These are phyloP conservation scores for Dipteronia sinensis DNA, from an alignment of 345 rosid species.

Conservation along the genomic window DNA sequence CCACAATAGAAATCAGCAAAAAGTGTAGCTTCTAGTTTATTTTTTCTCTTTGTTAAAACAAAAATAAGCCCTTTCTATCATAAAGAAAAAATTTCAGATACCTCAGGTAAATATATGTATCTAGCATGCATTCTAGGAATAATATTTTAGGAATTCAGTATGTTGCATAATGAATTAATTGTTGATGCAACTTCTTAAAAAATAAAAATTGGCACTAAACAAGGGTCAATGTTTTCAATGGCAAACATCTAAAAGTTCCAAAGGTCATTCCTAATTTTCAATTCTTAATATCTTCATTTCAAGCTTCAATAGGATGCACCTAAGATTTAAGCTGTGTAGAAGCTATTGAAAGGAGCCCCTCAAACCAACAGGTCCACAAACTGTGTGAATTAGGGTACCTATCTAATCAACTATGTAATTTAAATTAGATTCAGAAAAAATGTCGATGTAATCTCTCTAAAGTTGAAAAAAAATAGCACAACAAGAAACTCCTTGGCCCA, in stretches of 20 bases:
- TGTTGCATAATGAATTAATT: neutral
- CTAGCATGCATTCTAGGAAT: neutral
- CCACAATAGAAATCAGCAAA: neutral
- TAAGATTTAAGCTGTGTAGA: neutral
- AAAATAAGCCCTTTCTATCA: neutral
- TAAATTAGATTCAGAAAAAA: neutral
- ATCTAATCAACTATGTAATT: neutral
- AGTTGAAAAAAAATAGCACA: neutral
- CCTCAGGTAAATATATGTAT: neutral
- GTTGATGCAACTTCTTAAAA: neutral
- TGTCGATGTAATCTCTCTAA: neutral
- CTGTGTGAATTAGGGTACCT: neutral
- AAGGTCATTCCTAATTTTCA: neutral
- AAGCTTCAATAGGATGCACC: neutral
- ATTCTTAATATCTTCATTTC: neutral
- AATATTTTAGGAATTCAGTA: neutral
- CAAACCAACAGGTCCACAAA: constrained; percentile 5
- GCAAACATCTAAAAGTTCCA: neutral
- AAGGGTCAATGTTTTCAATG: neutral
- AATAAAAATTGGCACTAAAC: neutral
- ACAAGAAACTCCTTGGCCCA: neutral
- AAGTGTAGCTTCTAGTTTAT: neutral
- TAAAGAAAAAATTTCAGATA: neutral
- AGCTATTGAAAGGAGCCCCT: neutral
- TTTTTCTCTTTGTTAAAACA: neutral